Percentiles rank a stretch among this genome's conserved stretches.
Conservation (phyloP, 1,284 basidiomycete species). For the Sphagnurus paluster region DNA sequence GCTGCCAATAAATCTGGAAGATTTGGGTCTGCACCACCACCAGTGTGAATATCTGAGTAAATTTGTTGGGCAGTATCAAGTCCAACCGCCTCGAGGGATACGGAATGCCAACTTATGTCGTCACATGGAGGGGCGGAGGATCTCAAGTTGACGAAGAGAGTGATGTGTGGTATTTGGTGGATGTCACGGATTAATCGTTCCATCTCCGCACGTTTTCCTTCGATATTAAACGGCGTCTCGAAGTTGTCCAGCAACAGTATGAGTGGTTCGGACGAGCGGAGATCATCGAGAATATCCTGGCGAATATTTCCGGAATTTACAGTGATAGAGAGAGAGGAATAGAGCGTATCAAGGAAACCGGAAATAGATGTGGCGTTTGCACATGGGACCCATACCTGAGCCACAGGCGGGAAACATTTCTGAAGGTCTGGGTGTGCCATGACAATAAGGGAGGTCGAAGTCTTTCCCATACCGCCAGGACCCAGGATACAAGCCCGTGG, state of each 20-base stretch:
- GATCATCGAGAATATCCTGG: slow-evolving; percentile 12
- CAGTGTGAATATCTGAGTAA: slow-evolving; percentile 20
- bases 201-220: slow-evolving; percentile 8
- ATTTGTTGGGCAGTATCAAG: slow-evolving; percentile 17
- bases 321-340: slow-evolving; percentile 16
- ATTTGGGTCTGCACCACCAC: slow-evolving; percentile 10
- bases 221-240: slow-evolving; percentile 1
- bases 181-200: slow-evolving; percentile 19
- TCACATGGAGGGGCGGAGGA: slow-evolving; percentile 19
- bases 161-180: slow-evolving; percentile 18
- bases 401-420: slow-evolving; percentile 18
- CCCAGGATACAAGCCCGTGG: slow-evolving; percentile 28
- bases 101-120: slow-evolving; percentile 16
- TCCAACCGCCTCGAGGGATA: slow-evolving; percentile 14
- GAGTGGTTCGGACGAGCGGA: not conserved
- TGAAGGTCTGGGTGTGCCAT: slow-evolving; percentile 22
- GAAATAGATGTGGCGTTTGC: slow-evolving; percentile 23
- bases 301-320: slow-evolving; percentile 13
- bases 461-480: slow-evolving; percentile 39
- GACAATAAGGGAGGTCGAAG: slow-evolving; percentile 28
- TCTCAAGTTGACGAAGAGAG: slow-evolving; percentile 25
- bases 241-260: slow-evolving; percentile 4
- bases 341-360: slow-evolving; percentile 22
- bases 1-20: slow-evolving; percentile 23
- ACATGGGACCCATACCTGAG: slow-evolving; percentile 30